Percentiles rank a stretch among this genome's conserved stretches.
Evolutionary conservation across 768 basidiomycete species (phyloP).

Genomic region (Austroboletus festivus): DNA sequence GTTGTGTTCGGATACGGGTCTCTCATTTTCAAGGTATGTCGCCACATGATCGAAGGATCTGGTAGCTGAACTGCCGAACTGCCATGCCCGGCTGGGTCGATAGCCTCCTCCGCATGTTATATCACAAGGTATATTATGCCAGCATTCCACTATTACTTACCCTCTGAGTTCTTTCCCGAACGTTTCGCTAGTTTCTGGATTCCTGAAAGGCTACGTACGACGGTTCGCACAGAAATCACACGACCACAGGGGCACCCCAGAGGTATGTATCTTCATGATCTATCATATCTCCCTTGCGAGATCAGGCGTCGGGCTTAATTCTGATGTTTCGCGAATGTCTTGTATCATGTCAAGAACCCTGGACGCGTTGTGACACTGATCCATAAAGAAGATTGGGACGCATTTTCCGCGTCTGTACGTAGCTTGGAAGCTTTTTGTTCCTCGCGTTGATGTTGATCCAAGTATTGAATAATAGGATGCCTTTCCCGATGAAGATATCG

Average conservation of each 20-base stretch:
- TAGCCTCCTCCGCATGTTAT: slow-evolving; percentile 84
- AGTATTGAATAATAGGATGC: slow-evolving; percentile 22
- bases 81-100: too few relatives aligned
- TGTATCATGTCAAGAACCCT: slow-evolving; percentile 52
- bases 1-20: slow-evolving; percentile 92
- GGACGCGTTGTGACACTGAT: slow-evolving; percentile 90
- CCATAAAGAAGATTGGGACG: slow-evolving; percentile 85
- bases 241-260: slow-evolving; percentile 89
- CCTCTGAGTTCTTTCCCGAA: not conserved
- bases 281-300: too few relatives aligned
- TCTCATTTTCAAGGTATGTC: slow-evolving; percentile 76
- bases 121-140: slow-evolving; percentile 52
- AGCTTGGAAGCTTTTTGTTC: not conserved
- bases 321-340: too few relatives aligned
- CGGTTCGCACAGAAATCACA: slow-evolving; percentile 90
- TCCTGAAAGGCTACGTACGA: slow-evolving; percentile 85
- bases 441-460: not conserved
- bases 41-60: not conserved
- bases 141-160: not conserved
- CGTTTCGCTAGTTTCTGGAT: slow-evolving; percentile 58
- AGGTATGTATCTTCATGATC: slow-evolving; percentile 52
- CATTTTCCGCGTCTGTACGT: slow-evolving; percentile 63
- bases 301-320: too few relatives aligned
- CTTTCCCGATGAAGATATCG: slow-evolving; percentile 31
- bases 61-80: not conserved